Conservation (phyloP, 2,329 filamentous ascomycete genomes). For the Sphaerulina vaccinii region DNA sequence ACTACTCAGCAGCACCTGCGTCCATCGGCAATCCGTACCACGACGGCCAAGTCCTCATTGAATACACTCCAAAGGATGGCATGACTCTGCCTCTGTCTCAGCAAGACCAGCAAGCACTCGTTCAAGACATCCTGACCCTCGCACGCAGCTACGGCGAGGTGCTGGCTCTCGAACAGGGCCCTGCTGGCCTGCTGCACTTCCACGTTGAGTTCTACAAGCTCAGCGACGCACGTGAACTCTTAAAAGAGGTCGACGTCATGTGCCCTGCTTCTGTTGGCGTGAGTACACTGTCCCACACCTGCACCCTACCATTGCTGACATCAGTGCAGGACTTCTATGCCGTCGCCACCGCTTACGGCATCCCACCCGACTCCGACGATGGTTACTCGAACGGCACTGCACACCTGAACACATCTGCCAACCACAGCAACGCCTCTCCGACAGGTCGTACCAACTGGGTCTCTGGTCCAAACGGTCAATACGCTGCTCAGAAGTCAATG, state of each 20-base stretch:
- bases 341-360: constrained; percentile 2
- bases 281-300: constrained; percentile 7
- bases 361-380: too few species aligned
- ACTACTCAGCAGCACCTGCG: background rate
- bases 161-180: constrained; percentile 22
- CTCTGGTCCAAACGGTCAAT: constrained; percentile 21
- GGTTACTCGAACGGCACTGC: too few species aligned
- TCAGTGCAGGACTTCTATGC: constrained; percentile 18
- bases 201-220: constrained; percentile 34
- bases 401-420: background rate
- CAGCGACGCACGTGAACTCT: constrained; percentile 23
- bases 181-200: constrained; percentile 22
- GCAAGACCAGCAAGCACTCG: constrained; percentile 9
- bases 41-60: constrained; percentile 34
- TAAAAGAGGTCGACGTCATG: constrained; percentile 11
- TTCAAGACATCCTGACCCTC: constrained; percentile 11
- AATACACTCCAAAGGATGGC: constrained; percentile 17
- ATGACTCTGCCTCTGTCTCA: too few species aligned
- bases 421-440: constrained; percentile 21
- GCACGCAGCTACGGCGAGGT: constrained; percentile 29
- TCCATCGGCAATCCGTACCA: background rate
- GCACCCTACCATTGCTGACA: constrained; percentile 14
- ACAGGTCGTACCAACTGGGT: constrained; percentile 34
- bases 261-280: constrained; percentile 19
- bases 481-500: background rate